Conservation (phyloP, 495 filamentous ascomycete genomes). For the Lophiostoma macrostomum region DNA sequence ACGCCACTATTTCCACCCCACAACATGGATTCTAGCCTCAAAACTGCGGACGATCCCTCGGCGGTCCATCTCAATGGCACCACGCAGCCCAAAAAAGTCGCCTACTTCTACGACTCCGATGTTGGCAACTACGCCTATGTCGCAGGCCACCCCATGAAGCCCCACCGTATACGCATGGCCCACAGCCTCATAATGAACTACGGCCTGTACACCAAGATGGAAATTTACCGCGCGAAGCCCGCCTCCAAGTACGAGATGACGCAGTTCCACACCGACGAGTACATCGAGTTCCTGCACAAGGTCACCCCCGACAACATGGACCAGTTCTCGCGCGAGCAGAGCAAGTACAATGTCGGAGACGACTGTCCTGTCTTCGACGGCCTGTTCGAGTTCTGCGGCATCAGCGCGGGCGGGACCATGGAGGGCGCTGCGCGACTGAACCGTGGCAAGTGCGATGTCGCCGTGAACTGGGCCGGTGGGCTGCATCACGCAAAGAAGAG, state of each 20-base stretch:
- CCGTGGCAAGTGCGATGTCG: slow-evolving; percentile 91
- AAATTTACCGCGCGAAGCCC: slow-evolving; percentile 97
- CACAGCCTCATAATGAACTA: slow-evolving; percentile 99
- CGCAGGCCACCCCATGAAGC: slow-evolving; percentile 98
- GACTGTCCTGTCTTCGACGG: slow-evolving; percentile 98
- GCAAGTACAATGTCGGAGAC: slow-evolving; percentile 95
- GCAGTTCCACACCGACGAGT: slow-evolving; percentile 98
- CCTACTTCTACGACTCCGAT: slow-evolving; percentile 97
- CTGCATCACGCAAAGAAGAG: slow-evolving; percentile 97
- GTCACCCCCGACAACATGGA: slow-evolving; percentile 99
- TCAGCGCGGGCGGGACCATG: slow-evolving; percentile 96
- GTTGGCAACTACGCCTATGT: slow-evolving; percentile 98
- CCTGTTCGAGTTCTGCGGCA: slow-evolving; percentile 96
- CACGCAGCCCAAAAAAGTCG: slow-evolving; percentile 62
- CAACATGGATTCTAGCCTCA: no score
- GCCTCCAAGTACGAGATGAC: slow-evolving; percentile 97
- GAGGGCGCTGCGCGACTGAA: slow-evolving; percentile 92
- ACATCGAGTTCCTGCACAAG: slow-evolving; percentile 94
- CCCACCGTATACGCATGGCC: slow-evolving; percentile 93
- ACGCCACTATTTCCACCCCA: no score
- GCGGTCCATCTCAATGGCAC: slow-evolving; percentile 22
- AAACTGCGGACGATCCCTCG: no score
- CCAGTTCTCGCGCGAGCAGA: slow-evolving; percentile 82
- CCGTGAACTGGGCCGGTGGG: slow-evolving; percentile 96
- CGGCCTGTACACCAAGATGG: slow-evolving; percentile 96